phyloP scores from a whole-genome alignment of 2,329 filamentous ascomycete species.

The Bipolaris victoriae region DNA sequence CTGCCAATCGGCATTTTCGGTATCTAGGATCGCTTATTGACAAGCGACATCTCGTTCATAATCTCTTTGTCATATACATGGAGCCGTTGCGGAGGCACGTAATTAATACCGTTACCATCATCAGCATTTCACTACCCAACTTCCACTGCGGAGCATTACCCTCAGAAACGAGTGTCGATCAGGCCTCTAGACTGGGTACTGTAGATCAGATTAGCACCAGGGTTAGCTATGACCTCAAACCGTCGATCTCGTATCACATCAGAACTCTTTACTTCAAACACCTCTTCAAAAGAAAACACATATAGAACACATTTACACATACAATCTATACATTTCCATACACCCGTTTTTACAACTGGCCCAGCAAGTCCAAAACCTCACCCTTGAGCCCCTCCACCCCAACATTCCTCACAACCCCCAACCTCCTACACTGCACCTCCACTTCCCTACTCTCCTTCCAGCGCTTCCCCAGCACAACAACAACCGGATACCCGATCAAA shows the following conservation, averaged over 20 bases:
- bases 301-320: background rate
- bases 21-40: too few relatives aligned
- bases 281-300: too few relatives aligned
- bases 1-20: too few relatives aligned
- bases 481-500: conserved; percentile 82
- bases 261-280: background rate
- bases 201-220: background rate
- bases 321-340: background rate
- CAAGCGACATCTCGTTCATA: too few relatives aligned
- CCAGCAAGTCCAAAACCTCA: conserved; percentile 44
- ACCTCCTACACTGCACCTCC: conserved; percentile 78
- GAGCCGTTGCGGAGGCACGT: too few relatives aligned
- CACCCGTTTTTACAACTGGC: conserved; percentile 20
- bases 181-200: background rate
- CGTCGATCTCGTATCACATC: background rate
- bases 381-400: conserved; percentile 56
- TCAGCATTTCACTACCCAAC: background rate
- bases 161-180: background rate
- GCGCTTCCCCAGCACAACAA: conserved; percentile 72
- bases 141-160: background rate
- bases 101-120: too few relatives aligned
- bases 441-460: conserved; percentile 54
- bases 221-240: background rate
- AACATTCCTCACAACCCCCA: conserved; percentile 68
- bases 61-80: too few relatives aligned